Percentiles rank a stretch among this genome's conserved stretches.
These are phyloP conservation scores for Paramyrothecium roridum DNA, from an alignment of 2,329 filamentous ascomycete species.

Conservation along the genomic window DNA sequence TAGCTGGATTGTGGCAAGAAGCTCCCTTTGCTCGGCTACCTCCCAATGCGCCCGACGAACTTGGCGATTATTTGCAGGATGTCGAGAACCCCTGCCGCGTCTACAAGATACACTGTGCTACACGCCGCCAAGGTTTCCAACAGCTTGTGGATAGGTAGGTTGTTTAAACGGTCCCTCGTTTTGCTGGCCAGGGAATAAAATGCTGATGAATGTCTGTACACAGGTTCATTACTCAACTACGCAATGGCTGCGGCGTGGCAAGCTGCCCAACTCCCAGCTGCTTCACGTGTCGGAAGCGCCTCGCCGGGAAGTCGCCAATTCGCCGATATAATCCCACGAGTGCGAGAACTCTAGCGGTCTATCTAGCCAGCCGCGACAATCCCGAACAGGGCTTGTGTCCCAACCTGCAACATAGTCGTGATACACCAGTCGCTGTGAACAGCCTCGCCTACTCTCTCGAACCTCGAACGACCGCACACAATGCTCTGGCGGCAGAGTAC, in stretches of 20 bases:
- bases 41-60: constrained; percentile 55
- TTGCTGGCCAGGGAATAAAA: too few species aligned
- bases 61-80: constrained; percentile 52
- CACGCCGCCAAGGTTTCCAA: constrained; percentile 62
- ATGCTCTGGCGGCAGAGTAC: background rate
- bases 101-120: constrained; percentile 59
- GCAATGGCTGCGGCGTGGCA: constrained; percentile 70
- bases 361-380: constrained; percentile 76
- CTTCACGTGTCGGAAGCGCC: constrained; percentile 71
- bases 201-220: too few species aligned
- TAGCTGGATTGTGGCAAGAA: constrained; percentile 59
- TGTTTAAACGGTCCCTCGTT: constrained; percentile 11
- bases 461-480: constrained; percentile 1
- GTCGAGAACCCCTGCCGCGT: constrained; percentile 60
- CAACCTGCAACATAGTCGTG: constrained; percentile 37
- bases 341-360: constrained; percentile 75
- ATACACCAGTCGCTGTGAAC: constrained; percentile 41
- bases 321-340: constrained; percentile 79
- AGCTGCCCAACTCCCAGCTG: constrained; percentile 75
- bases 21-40: constrained; percentile 59
- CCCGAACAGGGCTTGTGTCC: constrained; percentile 68
- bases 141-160: constrained; percentile 62
- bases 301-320: constrained; percentile 64
- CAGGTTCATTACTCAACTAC: constrained; percentile 66
- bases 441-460: constrained; percentile 42